phyloP scores from a whole-genome alignment of 139 green algal genomes.

The Coccomyxa sp. region DNA sequence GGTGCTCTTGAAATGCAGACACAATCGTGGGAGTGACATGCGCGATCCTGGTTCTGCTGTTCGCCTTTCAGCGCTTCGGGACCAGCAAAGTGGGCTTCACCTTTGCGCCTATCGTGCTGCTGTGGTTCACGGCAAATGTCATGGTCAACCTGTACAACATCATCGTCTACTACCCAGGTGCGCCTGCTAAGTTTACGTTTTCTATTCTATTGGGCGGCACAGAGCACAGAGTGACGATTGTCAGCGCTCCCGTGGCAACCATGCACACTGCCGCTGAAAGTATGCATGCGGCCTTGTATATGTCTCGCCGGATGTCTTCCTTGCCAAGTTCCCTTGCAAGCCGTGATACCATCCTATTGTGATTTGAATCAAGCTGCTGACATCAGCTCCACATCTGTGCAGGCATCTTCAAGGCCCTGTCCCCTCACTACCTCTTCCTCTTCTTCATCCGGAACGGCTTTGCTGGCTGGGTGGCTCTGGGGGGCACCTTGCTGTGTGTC shows the following conservation, averaged over 20 bases:
- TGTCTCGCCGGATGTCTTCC: no score
- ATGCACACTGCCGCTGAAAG: no score
- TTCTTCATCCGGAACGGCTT: not conserved
- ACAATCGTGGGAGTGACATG: slow-evolving; percentile 18
- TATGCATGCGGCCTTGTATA: no score
- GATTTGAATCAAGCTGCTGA: no score
- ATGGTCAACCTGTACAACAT: slow-evolving; percentile 1
- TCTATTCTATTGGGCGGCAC: no score
- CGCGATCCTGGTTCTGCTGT: slow-evolving; percentile 42
- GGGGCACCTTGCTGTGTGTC: slow-evolving; percentile 42
- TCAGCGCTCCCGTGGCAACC: no score
- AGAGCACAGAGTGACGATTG: no score
- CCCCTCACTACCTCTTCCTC: not conserved
- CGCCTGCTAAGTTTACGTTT: no score
- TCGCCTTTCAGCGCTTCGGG: slow-evolving; percentile 41
- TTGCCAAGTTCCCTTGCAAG: no score
- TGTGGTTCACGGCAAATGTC: slow-evolving; percentile 22
- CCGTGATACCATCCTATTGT: no score
- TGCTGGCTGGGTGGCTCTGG: not conserved
- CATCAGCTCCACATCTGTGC: no score
- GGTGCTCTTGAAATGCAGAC: no score
- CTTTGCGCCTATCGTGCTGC: slow-evolving; percentile 49
- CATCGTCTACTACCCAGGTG: not conserved
- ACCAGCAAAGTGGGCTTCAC: slow-evolving; percentile 29
- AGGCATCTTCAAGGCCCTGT: not conserved